phyloP scores from a whole-genome alignment of 768 basidiomycete genomes.

The Imleria badia region DNA sequence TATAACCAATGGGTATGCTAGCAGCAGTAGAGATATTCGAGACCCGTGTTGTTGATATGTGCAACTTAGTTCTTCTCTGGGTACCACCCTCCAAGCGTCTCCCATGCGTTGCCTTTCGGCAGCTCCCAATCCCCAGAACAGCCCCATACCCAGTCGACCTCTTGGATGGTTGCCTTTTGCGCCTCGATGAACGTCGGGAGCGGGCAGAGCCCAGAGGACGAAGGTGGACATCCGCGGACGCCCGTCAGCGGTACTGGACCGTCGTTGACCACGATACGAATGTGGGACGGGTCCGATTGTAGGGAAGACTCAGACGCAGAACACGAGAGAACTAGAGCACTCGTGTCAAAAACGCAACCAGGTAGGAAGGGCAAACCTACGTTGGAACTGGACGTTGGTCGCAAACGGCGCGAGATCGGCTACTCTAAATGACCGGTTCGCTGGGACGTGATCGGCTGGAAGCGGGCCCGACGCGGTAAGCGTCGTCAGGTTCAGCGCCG shows the following conservation, averaged over 20 bases:
- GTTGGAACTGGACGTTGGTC: conserved; percentile 86
- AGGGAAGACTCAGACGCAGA: conserved; percentile 1
- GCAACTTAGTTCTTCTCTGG: conserved; percentile 3
- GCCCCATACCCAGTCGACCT: conserved; percentile 72
- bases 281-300: conserved; percentile 44
- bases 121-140: conserved; percentile 79
- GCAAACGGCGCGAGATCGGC: conserved; percentile 84
- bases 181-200: conserved; percentile 69
- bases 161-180: conserved; percentile 61
- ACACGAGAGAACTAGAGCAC: conserved; percentile 65
- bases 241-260: conserved; percentile 79
- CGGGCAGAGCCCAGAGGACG: conserved; percentile 63
- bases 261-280: conserved; percentile 87
- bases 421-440: conserved; percentile 64
- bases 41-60: too few species aligned
- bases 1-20: too few species aligned
- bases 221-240: conserved; percentile 70
- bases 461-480: conserved; percentile 74
- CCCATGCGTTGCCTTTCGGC: conserved; percentile 64
- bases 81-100: conserved; percentile 43
- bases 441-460: conserved; percentile 69
- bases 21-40: too few species aligned
- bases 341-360: too few species aligned
- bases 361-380: too few species aligned
- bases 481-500: conserved; percentile 79